phyloP scores from a whole-genome alignment of 2,329 filamentous ascomycete species.

The Cordyceps tenuipes region DNA sequence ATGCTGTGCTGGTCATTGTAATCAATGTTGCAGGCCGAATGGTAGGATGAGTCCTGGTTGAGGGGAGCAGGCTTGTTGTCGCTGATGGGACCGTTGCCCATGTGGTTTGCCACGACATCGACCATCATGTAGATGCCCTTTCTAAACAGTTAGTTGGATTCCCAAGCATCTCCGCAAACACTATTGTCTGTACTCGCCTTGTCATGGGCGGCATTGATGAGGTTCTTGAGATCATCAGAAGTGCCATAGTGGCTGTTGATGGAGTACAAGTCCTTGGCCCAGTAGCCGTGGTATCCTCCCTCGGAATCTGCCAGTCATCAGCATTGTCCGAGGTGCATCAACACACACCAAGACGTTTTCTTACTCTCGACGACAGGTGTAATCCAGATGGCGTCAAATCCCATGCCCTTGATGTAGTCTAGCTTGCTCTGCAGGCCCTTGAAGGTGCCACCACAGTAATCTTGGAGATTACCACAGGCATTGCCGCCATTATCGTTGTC shows the following conservation, averaged over 20 bases:
- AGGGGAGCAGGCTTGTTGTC: constrained; percentile 34
- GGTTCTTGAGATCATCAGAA: constrained; percentile 46
- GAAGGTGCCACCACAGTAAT: constrained; percentile 55
- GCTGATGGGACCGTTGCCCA: constrained; percentile 43
- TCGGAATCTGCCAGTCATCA: constrained; percentile 22
- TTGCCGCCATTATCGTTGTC: constrained; percentile 34
- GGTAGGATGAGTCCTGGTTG: constrained; percentile 50
- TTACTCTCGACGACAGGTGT: constrained; percentile 44
- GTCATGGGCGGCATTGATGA: constrained; percentile 47
- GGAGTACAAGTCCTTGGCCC: constrained; percentile 39
- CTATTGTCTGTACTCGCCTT: constrained; percentile 34
- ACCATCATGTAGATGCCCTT: constrained; percentile 47
- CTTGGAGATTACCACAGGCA: constrained; percentile 31
- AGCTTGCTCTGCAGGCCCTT: constrained; percentile 49
- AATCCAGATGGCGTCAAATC: constrained; percentile 51
- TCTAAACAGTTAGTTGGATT: not conserved
- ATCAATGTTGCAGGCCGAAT: constrained; percentile 49
- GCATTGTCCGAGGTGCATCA: not conserved
- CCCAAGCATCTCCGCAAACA: not conserved
- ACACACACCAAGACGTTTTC: constrained; percentile 12
- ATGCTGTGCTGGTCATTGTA: constrained; percentile 42
- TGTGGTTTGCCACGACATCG: constrained; percentile 53
- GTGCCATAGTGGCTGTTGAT: constrained; percentile 54
- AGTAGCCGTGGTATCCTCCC: constrained; percentile 48
- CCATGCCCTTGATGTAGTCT: constrained; percentile 56